These are phyloP conservation scores for Camellia oleifera DNA, from an alignment of 179 eudicot genomes.

Conservation along the genomic window DNA sequence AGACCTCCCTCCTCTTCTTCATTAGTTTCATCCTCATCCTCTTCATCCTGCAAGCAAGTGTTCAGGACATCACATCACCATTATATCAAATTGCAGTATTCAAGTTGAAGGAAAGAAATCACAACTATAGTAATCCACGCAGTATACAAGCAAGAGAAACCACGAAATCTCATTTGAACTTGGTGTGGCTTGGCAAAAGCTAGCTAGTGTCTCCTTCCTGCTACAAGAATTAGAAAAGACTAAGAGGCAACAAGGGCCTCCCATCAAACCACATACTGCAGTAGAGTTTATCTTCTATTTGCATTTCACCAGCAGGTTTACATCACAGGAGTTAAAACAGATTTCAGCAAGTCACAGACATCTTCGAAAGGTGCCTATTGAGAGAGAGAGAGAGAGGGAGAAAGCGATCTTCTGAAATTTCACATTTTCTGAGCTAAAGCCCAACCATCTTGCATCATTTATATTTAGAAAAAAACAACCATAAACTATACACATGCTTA, in stretches of 20 bases:
- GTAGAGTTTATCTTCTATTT: too few relatives aligned
- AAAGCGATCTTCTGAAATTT: too few relatives aligned
- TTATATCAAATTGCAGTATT: neutral
- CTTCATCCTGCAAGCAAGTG: constrained; percentile 57
- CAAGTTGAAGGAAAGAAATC: neutral
- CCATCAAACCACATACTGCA: too few relatives aligned
- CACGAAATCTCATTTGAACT: neutral
- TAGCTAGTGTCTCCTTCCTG: neutral
- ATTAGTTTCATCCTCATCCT: constrained; percentile 67
- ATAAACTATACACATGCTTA: too few relatives aligned
- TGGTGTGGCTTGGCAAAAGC: neutral
- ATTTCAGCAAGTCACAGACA: neutral
- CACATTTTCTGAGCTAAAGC: neutral
- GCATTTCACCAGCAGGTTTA: neutral
- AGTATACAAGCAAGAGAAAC: neutral
- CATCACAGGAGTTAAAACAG: neutral
- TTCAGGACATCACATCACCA: neutral
- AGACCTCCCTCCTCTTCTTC: constrained; percentile 78
- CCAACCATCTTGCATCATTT: too few relatives aligned
- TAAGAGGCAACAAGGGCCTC: neutral
- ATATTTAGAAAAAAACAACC: too few relatives aligned
- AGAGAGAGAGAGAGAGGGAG: neutral
- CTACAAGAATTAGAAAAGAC: neutral
- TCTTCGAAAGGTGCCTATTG: neutral
- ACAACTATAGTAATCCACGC: neutral